phyloP scores from a whole-genome alignment of 176 grass and related monocot species.

The Phragmites australis region DNA sequence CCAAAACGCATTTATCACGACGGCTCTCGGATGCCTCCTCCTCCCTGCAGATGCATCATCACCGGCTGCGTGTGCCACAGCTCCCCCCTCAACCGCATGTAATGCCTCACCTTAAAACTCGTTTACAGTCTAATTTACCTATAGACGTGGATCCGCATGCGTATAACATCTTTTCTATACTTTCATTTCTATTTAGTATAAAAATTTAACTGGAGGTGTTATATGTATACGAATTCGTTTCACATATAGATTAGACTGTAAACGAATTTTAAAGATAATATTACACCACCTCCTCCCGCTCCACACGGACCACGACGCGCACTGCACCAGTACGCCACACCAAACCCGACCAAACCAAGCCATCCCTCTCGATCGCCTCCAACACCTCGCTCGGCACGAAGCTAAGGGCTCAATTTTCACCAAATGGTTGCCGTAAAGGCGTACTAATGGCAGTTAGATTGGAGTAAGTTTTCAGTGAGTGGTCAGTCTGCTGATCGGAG shows the following conservation, averaged over 20 bases:
- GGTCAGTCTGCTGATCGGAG: neutral
- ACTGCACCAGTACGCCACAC: neutral
- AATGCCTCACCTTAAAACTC: too few species aligned
- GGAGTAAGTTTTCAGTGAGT: neutral
- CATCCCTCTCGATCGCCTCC: slow-evolving; percentile 13
- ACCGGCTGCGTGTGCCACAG: too few species aligned
- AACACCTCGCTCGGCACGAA: neutral
- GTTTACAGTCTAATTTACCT: too few species aligned
- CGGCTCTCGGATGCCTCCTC: slow-evolving; percentile 8
- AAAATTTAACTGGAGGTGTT: too few species aligned
- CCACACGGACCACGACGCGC: slow-evolving; percentile 12
- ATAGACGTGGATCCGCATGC: too few species aligned
- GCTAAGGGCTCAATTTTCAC: neutral
- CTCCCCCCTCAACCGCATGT: too few species aligned
- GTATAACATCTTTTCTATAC: too few species aligned
- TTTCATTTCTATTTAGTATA: too few species aligned
- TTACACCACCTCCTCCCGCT: slow-evolving; percentile 10
- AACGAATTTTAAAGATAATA: too few species aligned
- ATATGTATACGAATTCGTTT: too few species aligned
- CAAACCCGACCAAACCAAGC: neutral
- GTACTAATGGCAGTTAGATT: neutral
- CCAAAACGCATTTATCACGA: slow-evolving; percentile 37
- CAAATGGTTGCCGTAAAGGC: neutral
- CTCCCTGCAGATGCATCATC: neutral
- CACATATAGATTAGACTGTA: too few species aligned